Conservation (phyloP, 1,139 yeast species). For the Yamadazyma kanchanaburiensis region DNA sequence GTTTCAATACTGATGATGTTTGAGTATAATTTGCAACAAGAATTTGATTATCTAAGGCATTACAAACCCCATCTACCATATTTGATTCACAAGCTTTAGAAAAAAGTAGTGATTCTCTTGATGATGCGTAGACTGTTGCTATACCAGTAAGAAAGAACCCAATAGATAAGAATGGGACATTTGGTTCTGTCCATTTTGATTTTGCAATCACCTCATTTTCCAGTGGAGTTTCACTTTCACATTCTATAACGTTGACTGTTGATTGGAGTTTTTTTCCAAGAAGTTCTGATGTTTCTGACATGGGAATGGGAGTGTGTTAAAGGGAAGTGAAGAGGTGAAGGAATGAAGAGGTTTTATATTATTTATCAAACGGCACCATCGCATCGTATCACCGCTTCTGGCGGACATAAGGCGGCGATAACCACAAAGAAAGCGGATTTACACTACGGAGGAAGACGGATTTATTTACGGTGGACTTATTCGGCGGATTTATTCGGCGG, state of each 20-base stretch:
- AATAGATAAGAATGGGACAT: background rate
- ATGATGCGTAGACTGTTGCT: background rate
- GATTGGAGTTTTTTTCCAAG: no score
- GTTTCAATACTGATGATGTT: slow-evolving; percentile 17
- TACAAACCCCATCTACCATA: slow-evolving; percentile 16
- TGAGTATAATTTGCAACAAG: slow-evolving; percentile 27
- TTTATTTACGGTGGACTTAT: background rate
- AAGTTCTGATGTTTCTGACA: no score
- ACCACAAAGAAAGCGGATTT: background rate
- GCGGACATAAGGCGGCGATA: background rate
- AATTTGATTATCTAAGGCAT: slow-evolving; percentile 26
- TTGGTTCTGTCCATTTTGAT: no score
- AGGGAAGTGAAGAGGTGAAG: no score
- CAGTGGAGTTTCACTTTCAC: no score
- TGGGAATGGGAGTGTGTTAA: no score
- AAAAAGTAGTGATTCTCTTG: slow-evolving; percentile 6
- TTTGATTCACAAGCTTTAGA: slow-evolving; percentile 9
- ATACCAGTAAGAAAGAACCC: slow-evolving; percentile 3
- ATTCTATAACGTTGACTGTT: no score
- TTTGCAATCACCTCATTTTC: no score
- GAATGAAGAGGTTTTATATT: no score
- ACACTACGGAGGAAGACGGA: background rate
- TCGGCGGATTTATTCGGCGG: background rate
- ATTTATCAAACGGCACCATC: no score
- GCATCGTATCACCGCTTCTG: background rate